phyloP scores from a whole-genome alignment of 768 basidiomycete genomes.

The Epithele typhae region DNA sequence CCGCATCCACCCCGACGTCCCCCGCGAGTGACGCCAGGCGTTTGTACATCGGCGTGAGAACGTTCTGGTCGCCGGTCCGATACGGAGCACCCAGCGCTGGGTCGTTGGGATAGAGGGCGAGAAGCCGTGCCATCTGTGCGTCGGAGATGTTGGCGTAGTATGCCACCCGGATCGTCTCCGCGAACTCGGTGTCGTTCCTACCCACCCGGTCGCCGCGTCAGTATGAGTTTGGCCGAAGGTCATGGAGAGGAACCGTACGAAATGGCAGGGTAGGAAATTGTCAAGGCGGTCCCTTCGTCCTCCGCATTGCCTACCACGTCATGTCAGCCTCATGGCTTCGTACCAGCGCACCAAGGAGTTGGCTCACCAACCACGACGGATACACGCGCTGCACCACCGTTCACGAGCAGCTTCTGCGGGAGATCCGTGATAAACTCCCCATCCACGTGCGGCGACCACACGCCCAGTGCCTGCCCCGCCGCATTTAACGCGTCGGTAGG shows the following conservation, averaged over 20 bases:
- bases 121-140: constrained; percentile 18
- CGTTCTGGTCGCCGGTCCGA: constrained; percentile 32
- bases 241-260: constrained; percentile 16
- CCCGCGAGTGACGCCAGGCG: constrained; percentile 21
- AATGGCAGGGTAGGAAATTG: constrained; percentile 21
- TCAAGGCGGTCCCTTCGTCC: constrained; percentile 51
- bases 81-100: constrained; percentile 42
- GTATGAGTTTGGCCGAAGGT: neutral
- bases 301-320: constrained; percentile 24
- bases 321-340: too few species aligned
- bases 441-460: constrained; percentile 46
- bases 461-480: neutral
- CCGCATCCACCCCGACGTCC: neutral
- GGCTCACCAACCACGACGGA: constrained; percentile 41
- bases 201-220: neutral
- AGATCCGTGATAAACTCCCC: constrained; percentile 42
- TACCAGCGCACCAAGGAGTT: neutral
- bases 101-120: constrained; percentile 37
- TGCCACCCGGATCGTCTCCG: constrained; percentile 12
- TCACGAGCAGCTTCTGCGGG: constrained; percentile 36
- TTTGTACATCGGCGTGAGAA: constrained; percentile 15
- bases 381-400: constrained; percentile 42
- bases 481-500: constrained; percentile 7
- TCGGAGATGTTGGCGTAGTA: constrained; percentile 18
- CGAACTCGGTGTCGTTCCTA: constrained; percentile 20